Evolutionary conservation across 2,329 filamentous ascomycete species (phyloP).

Genomic region (Calcarisporium arbuscula): DNA sequence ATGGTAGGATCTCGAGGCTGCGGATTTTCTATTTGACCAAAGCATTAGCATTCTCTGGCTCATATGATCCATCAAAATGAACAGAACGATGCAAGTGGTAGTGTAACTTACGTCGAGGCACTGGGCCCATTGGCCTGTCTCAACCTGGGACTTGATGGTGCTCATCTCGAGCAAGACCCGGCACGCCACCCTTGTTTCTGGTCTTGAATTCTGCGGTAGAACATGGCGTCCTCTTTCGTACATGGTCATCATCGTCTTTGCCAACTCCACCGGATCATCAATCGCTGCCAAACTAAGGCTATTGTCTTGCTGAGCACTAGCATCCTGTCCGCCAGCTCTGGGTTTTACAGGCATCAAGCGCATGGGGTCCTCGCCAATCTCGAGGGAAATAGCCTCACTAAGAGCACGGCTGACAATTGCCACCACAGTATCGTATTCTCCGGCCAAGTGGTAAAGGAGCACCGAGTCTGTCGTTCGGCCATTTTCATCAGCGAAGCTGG

Average conservation of each 20-base stretch:
- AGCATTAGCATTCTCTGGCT: conserved; percentile 8
- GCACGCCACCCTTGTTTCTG: conserved; percentile 50
- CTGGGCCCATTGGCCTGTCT: conserved; percentile 49
- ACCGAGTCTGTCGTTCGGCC: conserved; percentile 91
- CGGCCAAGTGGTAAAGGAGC: conserved; percentile 86
- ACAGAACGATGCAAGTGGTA: conserved; percentile 3
- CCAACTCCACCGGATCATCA: conserved; percentile 55
- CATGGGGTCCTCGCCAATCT: conserved; percentile 75
- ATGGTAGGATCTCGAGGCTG: conserved; percentile 69
- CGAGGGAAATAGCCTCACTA: conserved; percentile 80
- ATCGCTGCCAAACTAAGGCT: conserved; percentile 56
- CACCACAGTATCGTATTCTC: conserved; percentile 93
- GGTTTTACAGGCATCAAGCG: conserved; percentile 76
- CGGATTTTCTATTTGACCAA: conserved; percentile 56
- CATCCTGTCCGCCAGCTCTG: conserved; percentile 39
- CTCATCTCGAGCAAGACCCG: conserved; percentile 54
- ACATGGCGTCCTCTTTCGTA: conserved; percentile 54
- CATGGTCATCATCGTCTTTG: conserved; percentile 56
- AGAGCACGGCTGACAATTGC: conserved; percentile 82
- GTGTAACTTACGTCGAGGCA: conserved; percentile 49
- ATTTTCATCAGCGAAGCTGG: conserved; percentile 87
- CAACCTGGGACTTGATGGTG: conserved; percentile 51
- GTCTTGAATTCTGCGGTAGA: conserved; percentile 50
- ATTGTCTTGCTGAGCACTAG: conserved; percentile 37
- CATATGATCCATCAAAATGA: conserved; percentile 6